Conservation (phyloP, 2,329 filamentous ascomycete species). For the Clarireedia paspali region DNA sequence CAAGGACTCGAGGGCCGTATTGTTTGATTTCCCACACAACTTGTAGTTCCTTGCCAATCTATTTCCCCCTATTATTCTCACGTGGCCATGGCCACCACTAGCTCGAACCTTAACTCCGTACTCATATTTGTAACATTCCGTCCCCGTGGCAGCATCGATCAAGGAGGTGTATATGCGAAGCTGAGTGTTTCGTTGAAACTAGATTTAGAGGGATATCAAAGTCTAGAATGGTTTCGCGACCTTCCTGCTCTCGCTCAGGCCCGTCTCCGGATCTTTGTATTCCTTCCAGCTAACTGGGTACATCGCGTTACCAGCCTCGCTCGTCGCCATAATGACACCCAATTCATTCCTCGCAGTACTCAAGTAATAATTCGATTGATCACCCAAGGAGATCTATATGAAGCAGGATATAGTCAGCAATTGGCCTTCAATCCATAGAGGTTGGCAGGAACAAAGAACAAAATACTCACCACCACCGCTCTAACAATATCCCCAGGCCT, state of each 20-base stretch:
- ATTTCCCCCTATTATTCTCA: too few species aligned
- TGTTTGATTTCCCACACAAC: too few species aligned
- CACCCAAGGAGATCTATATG: slow-evolving; percentile 71
- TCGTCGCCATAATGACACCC: slow-evolving; percentile 88
- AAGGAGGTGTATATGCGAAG: too few species aligned
- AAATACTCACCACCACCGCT: slow-evolving; percentile 59
- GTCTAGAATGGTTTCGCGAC: slow-evolving; percentile 78
- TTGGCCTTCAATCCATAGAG: neutral
- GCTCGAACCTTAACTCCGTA: too few species aligned
- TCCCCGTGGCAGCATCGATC: too few species aligned
- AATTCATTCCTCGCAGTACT: slow-evolving; percentile 85
- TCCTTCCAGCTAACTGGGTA: slow-evolving; percentile 93
- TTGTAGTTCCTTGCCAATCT: too few species aligned
- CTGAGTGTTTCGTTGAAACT: neutral
- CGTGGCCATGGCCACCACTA: too few species aligned
- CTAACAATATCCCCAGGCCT: slow-evolving; percentile 87
- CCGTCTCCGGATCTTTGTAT: slow-evolving; percentile 77
- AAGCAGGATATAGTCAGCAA: neutral
- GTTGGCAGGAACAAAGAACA: neutral
- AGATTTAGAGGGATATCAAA: neutral
- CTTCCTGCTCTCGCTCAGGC: slow-evolving; percentile 72
- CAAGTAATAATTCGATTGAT: slow-evolving; percentile 94
- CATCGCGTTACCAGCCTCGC: slow-evolving; percentile 84
- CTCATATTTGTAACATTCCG: too few species aligned
- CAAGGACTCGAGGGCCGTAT: too few species aligned